Percentiles rank a stretch among this genome's conserved stretches.
Conservation (phyloP, 495 filamentous ascomycete species). For the Penicillium antarcticum region DNA sequence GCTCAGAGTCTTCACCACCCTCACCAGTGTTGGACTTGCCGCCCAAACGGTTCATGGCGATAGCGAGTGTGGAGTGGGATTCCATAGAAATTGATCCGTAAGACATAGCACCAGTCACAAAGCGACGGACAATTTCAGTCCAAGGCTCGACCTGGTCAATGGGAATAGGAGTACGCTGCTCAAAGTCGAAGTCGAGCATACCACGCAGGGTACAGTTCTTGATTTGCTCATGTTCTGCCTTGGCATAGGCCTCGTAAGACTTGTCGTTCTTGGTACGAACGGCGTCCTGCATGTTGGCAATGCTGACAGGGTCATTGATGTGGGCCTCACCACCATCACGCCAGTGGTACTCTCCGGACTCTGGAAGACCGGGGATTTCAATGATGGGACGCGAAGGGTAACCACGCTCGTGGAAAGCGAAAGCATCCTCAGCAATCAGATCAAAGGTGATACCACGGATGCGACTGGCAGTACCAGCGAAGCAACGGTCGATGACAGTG, state of each 20-base stretch:
- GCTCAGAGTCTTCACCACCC: conserved; percentile 95
- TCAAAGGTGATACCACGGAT: conserved; percentile 97
- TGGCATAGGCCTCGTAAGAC: conserved; percentile 97
- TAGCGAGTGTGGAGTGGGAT: conserved; percentile 92
- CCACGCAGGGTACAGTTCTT: conserved; percentile 97
- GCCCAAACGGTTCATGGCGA: conserved; percentile 97
- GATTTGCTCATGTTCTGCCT: conserved; percentile 93
- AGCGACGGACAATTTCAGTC: conserved; percentile 97
- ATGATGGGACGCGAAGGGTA: conserved; percentile 82
- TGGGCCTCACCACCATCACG: conserved; percentile 98
- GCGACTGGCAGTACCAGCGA: conserved; percentile 91
- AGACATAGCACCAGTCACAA: conserved; percentile 99
- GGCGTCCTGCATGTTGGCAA: conserved; percentile 98
- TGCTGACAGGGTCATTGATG: conserved; percentile 91
- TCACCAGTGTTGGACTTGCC: conserved; percentile 99
- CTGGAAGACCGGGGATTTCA: conserved; percentile 78
- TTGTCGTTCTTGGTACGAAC: conserved; percentile 99
- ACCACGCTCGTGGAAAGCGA: conserved; percentile 93
- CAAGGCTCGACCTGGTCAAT: conserved; percentile 99
- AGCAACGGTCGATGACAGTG: conserved; percentile 92
- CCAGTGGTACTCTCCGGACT: conserved; percentile 99
- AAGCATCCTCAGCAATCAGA: conserved; percentile 92
- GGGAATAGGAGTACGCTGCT: conserved; percentile 78
- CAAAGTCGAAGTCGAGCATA: conserved; percentile 97
- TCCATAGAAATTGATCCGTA: conserved; percentile 99